Conservation (phyloP, 257 asterid species). For the Thymus quinquecostatus region DNA sequence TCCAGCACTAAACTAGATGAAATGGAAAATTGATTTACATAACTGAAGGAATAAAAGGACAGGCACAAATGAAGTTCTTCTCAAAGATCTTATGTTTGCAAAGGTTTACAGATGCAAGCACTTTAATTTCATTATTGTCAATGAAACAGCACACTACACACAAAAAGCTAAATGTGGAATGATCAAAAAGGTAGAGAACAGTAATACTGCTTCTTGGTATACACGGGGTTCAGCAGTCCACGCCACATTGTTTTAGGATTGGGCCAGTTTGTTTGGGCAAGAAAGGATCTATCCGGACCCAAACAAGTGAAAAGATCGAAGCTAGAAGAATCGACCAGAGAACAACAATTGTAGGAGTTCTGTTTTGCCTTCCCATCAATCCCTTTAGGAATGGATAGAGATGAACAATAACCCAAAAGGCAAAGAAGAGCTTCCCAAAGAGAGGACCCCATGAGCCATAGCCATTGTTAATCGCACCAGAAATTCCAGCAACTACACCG, state of each 20-base stretch:
- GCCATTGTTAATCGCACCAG: constrained; percentile 79
- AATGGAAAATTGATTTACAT: constrained; percentile 21
- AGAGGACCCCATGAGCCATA: constrained; percentile 85
- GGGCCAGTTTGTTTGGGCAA: constrained; percentile 89
- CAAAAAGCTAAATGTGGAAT: constrained; percentile 25
- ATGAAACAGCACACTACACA: constrained; percentile 15
- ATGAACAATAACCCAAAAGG: constrained; percentile 87
- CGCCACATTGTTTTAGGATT: constrained; percentile 78
- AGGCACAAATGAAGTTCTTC: constrained; percentile 24
- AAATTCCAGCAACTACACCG: constrained; percentile 81
- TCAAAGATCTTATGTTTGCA: constrained; percentile 20
- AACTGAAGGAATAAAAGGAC: constrained; percentile 15
- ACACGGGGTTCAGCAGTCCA: constrained; percentile 57
- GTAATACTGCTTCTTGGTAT: constrained; percentile 26
- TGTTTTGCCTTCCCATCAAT: constrained; percentile 81
- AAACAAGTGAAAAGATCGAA: constrained; percentile 75
- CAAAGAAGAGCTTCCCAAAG: constrained; percentile 75
- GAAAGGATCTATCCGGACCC: constrained; percentile 88
- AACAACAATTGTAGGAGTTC: constrained; percentile 85
- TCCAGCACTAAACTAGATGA: constrained; percentile 24
- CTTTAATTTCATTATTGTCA: constrained; percentile 6
- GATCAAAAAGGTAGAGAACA: constrained; percentile 39
- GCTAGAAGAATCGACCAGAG: constrained; percentile 89
- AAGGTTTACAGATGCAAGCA: constrained; percentile 36
- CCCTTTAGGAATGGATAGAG: constrained; percentile 89